A percentile compares a stretch with the other conserved stretches of the same genome.
Conservation (phyloP, 257 asterid genomes). For the Capsicum rhomboideum region DNA sequence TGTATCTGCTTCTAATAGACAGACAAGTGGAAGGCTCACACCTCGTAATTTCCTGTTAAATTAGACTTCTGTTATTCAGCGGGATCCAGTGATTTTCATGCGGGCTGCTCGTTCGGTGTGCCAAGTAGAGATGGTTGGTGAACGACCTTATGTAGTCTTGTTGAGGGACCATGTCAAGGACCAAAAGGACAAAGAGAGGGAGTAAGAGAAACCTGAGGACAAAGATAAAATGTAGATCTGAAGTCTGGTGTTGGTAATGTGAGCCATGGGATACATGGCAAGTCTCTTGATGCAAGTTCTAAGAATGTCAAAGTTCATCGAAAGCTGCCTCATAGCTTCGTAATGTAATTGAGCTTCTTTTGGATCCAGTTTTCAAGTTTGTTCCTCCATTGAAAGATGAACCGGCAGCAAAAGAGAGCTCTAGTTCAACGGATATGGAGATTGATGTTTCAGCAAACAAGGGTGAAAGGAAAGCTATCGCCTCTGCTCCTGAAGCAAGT, state of each 20-base stretch:
- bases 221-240: conserved; percentile 59
- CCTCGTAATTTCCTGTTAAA: conserved; percentile 66
- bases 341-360: conserved; percentile 60
- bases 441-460: conserved; percentile 61
- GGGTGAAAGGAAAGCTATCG: conserved; percentile 79
- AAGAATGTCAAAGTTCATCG: conserved; percentile 56
- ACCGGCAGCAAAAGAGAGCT: conserved; percentile 27
- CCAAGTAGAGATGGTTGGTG: conserved; percentile 94
- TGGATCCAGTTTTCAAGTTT: conserved; percentile 61
- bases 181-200: conserved; percentile 76
- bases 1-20: conserved; percentile 67
- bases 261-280: conserved; percentile 50
- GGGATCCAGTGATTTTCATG: conserved; percentile 79
- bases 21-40: conserved; percentile 81
- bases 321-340: conserved; percentile 79
- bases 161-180: conserved; percentile 87
- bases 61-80: conserved; percentile 65
- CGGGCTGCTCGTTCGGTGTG: conserved; percentile 82
- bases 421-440: conserved; percentile 63
- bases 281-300: conserved; percentile 50
- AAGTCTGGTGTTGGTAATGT: conserved; percentile 35
- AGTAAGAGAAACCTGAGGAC: conserved; percentile 70
- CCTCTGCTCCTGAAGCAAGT: conserved; percentile 38
- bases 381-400: conserved; percentile 63
- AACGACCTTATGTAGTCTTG: conserved; percentile 70